Percentiles rank a stretch among this genome's conserved stretches.
phyloP scores from a whole-genome alignment of 2,329 filamentous ascomycete genomes.

The Aspergillus pseudoterreus region DNA sequence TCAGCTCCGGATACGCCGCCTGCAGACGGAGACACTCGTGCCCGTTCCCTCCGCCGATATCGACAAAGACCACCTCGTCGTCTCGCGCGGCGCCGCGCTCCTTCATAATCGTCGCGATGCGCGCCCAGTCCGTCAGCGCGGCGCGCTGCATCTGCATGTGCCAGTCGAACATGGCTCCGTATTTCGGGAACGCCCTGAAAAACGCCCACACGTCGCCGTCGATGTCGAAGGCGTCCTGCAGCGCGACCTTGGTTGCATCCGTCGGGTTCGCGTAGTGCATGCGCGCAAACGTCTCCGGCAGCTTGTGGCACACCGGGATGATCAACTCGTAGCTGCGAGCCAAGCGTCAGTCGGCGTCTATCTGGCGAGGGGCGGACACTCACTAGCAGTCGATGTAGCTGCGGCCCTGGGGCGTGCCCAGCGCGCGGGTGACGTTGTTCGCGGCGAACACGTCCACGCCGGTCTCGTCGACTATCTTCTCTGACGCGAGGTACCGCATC shows the following conservation, averaged over 20 bases:
- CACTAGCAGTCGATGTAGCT: neutral
- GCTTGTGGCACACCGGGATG: neutral
- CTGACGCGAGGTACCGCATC: slow-evolving; percentile 24
- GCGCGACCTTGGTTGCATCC: neutral
- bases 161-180: neutral
- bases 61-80: slow-evolving; percentile 6
- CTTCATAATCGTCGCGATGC: neutral
- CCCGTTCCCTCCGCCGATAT: slow-evolving; percentile 7
- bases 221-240: slow-evolving; percentile 4
- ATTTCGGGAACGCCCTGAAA: neutral
- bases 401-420: slow-evolving; percentile 7
- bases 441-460: slow-evolving; percentile 13
- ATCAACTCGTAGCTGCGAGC: slow-evolving; percentile 2
- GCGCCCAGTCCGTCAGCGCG: neutral
- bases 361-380: neutral
- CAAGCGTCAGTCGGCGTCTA: slow-evolving; percentile 1
- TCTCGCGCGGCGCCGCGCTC: neutral
- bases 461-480: slow-evolving; percentile 12
- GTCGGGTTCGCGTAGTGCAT: slow-evolving; percentile 1
- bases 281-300: neutral
- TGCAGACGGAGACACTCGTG: neutral
- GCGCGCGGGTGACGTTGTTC: slow-evolving; percentile 8
- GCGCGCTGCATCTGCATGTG: neutral
- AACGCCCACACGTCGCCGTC: slow-evolving; percentile 1
- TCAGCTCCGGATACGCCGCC: neutral